Base-by-base conservation (phyloP, 2,329 filamentous ascomycete species). In the Sporothrix pallida region DNA sequence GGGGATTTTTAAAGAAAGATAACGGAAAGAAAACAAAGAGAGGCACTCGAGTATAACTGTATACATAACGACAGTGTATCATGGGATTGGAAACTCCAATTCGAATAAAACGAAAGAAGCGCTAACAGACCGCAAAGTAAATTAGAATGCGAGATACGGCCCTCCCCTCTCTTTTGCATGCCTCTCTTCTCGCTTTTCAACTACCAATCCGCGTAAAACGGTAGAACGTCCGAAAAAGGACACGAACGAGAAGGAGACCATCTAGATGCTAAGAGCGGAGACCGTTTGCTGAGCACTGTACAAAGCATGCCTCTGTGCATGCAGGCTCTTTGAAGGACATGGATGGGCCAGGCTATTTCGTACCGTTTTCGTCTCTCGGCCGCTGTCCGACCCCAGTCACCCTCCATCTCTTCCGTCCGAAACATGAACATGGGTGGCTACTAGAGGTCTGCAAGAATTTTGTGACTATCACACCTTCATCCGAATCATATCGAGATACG, bases 401-500 rank as follows among this genome's bases (percentile, higher is more conserved):
- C 31, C 15, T 26, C 42, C 12, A 2, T 26, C n/a, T 31, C 20
- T 50, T 50, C 26, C 63, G 63, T 50, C 44, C 44, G 63, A 67
- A 26, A 67, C 44, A 7, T 67, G 20, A 20, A 20, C 12, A 37
- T 37, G 31, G 31, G 31, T 37, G 31, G 31, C 31, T 37, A 7
- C 31, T 37, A 17, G 42, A 12, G 44, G 62, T 46, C 42, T 67
- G 62, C 20, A 23, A 26, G 42, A 50, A 50, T 50, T 5, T 31
- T 23, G 23, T 6, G 23, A 52, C 42, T n/a, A 20, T 52, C 13
- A 52, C 46, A 52, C 15, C 20, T 17, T 50, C 65, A 7, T 37
- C 46, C 46, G 23, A 37, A 52, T 4, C 20, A 15, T 26, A 68
- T 68, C 65, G 65, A 68, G 46, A 68, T 37, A 37, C 26, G 46